Conservation (phyloP, 2,329 filamentous ascomycete species). For the Rutstroemia sp. region DNA sequence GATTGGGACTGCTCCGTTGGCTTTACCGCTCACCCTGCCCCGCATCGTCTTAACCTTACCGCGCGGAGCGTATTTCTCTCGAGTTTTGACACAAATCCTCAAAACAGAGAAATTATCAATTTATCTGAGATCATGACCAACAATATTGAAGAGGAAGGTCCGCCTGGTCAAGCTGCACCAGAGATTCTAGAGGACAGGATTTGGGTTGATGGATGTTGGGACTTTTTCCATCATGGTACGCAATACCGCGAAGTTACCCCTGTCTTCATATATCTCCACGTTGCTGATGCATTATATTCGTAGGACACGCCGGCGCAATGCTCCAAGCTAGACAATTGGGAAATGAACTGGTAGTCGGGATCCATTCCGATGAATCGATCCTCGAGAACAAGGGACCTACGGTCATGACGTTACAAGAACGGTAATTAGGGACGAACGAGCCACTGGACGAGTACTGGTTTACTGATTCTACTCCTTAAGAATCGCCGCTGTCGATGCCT, state of each 20-base stretch:
- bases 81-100: not conserved
- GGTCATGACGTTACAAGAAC: constrained; percentile 89
- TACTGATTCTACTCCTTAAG: constrained; percentile 38
- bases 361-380: constrained; percentile 94
- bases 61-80: not conserved
- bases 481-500: constrained; percentile 84
- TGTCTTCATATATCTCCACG: not conserved
- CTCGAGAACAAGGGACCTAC: constrained; percentile 96
- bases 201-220: constrained; percentile 98
- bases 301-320: constrained; percentile 93
- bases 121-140: constrained; percentile 9
- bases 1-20: not conserved
- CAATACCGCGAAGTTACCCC: constrained; percentile 3
- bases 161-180: constrained; percentile 26
- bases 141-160: constrained; percentile 17
- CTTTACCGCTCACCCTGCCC: not conserved
- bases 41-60: not conserved
- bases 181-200: constrained; percentile 58
- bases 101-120: not conserved
- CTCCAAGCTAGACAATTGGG: constrained; percentile 91
- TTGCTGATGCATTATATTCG: not conserved
- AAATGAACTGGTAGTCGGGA: constrained; percentile 79
- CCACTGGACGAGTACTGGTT: constrained; percentile 16
- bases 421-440: constrained; percentile 39
- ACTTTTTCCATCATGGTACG: constrained; percentile 94